phyloP scores from a whole-genome alignment of 495 filamentous ascomycete species.

The Penicillium arizonense region DNA sequence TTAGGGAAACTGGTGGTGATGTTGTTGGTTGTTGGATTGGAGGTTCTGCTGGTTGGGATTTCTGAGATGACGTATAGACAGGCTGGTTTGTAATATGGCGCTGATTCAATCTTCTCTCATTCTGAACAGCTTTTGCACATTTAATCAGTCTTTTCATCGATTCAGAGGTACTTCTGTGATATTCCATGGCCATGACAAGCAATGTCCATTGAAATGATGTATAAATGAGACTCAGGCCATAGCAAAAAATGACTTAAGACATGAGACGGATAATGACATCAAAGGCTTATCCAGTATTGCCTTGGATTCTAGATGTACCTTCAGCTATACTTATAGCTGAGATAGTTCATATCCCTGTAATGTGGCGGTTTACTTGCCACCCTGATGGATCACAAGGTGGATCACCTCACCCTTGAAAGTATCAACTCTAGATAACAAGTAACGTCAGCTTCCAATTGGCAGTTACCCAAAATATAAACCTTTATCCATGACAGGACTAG shows the following conservation, averaged over 20 bases:
- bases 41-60: not conserved
- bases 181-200: no score
- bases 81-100: not conserved
- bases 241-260: no score
- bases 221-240: no score
- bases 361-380: not conserved
- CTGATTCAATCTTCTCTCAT: no score
- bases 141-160: no score
- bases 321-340: not conserved
- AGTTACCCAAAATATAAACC: not conserved
- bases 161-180: no score
- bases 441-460: not conserved
- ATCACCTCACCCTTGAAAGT: not conserved
- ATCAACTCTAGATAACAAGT: not conserved
- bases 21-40: slow-evolving; percentile 14
- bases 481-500: not conserved
- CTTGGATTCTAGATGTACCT: not conserved
- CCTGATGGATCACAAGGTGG: not conserved
- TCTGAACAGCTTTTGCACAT: no score
- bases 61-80: not conserved
- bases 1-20: slow-evolving; percentile 1
- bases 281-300: not conserved
- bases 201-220: no score
- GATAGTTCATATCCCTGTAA: not conserved
- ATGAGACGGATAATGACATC: not conserved